These are phyloP conservation scores for Pseudofabraea citricarpa DNA, from an alignment of 2,329 filamentous ascomycete species.

Conservation along the genomic window DNA sequence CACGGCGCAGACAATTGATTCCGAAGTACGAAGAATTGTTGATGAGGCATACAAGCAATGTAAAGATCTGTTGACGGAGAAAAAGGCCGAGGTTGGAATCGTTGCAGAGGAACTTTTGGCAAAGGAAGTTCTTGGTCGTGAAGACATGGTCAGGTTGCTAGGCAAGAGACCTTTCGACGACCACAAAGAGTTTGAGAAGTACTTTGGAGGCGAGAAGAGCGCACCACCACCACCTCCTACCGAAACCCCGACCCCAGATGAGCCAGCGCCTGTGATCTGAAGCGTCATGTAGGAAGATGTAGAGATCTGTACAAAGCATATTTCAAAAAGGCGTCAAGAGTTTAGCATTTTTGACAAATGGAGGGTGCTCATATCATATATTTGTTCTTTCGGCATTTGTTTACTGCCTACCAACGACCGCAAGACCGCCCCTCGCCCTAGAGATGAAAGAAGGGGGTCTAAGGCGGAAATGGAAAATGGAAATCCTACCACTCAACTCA, in stretches of 20 bases:
- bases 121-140: conserved; percentile 87
- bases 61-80: conserved; percentile 73
- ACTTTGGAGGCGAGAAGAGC: conserved; percentile 63
- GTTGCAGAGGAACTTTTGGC: conserved; percentile 88
- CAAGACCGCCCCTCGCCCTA: too few relatives aligned
- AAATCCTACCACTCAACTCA: too few relatives aligned
- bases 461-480: too few relatives aligned
- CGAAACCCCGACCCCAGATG: conserved; percentile 27
- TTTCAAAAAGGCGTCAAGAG: too few relatives aligned
- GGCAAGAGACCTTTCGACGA: conserved; percentile 83
- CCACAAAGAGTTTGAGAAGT: conserved; percentile 83
- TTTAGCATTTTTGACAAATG: too few relatives aligned
- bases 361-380: too few relatives aligned
- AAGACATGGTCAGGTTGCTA: conserved; percentile 87
- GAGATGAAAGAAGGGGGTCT: too few relatives aligned
- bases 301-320: too few relatives aligned
- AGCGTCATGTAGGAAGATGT: too few relatives aligned
- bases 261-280: conserved; percentile 4
- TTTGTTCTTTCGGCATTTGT: too few relatives aligned
- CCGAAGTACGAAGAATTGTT: conserved; percentile 86
- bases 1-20: conserved; percentile 87
- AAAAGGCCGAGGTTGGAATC: conserved; percentile 82
- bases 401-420: too few relatives aligned
- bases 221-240: conserved; percentile 53
- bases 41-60: conserved; percentile 92